Conservation (phyloP, 176 grass and related monocot genomes). For the Themeda triandra region DNA sequence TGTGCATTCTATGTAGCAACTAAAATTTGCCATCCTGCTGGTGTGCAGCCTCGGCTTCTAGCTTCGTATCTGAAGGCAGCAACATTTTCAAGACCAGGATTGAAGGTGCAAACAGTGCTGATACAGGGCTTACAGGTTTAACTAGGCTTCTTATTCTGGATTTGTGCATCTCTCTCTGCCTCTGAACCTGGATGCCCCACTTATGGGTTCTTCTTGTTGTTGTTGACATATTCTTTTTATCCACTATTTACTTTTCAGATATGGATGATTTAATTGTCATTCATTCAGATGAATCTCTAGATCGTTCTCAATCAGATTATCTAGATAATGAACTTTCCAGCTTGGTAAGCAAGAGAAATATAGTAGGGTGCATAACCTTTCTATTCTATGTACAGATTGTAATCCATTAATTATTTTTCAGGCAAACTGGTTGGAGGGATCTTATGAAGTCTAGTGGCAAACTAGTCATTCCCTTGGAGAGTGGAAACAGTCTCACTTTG, state of each 20-base stretch:
- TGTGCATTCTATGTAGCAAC: constrained; percentile 13
- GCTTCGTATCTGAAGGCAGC: constrained; percentile 42
- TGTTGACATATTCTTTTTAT: constrained; percentile 11
- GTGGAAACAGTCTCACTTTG: constrained; percentile 60
- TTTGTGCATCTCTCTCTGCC: too few species aligned
- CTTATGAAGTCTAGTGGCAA: constrained; percentile 65
- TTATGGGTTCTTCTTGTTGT: neutral
- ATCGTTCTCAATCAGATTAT: constrained; percentile 51
- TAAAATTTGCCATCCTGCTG: constrained; percentile 17
- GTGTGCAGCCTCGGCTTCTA: constrained; percentile 29
- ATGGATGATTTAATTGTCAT: constrained; percentile 77
- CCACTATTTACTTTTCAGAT: constrained; percentile 50
- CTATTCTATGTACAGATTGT: neutral
- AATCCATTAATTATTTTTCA: constrained; percentile 13
- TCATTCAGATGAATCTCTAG: constrained; percentile 58
- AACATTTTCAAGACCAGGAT: constrained; percentile 56
- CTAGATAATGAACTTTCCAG: constrained; percentile 68
- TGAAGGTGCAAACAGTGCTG: constrained; percentile 41
- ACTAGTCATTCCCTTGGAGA: constrained; percentile 71
- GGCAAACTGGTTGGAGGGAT: constrained; percentile 80
- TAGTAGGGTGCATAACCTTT: neutral
- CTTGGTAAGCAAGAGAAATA: constrained; percentile 48
- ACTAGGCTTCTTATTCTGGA: constrained; percentile 14
- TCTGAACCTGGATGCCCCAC: constrained; percentile 7
- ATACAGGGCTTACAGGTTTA: constrained; percentile 71